Percentiles rank a stretch among this genome's conserved stretches.
Evolutionary conservation across 2,329 filamentous ascomycete species (phyloP).

Genomic region (Colletotrichum zoysiae): DNA sequence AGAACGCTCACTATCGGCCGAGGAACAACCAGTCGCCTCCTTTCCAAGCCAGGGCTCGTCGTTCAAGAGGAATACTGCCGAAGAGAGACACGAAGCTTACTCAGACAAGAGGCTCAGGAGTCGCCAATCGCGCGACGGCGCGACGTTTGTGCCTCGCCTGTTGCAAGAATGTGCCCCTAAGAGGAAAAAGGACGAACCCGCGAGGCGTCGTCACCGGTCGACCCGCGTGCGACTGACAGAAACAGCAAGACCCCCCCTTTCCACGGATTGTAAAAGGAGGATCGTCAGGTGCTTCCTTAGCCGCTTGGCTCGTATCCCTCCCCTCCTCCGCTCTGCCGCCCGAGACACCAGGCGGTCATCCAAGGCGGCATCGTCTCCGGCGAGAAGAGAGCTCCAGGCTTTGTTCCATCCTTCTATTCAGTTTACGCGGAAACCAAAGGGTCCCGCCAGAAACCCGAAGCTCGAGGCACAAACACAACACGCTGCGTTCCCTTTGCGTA

Average conservation of each 20-base stretch:
- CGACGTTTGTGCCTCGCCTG: neutral
- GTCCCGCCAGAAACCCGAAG: neutral
- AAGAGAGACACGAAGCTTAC: neutral
- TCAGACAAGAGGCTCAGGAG: neutral
- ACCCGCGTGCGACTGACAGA: neutral
- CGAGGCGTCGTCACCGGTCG: too few species aligned
- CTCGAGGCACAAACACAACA: neutral
- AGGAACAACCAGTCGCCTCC: neutral
- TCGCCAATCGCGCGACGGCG: neutral
- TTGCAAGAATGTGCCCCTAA: neutral
- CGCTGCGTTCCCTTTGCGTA: neutral
- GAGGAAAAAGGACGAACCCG: neutral
- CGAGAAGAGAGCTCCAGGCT: neutral
- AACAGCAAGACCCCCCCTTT: neutral
- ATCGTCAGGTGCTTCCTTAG: neutral
- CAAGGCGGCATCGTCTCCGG: neutral
- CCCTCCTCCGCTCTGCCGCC: neutral
- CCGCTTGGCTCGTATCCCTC: neutral
- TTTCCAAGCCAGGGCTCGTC: neutral
- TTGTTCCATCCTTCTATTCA: neutral
- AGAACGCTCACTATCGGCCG: neutral
- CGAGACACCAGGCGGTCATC: neutral
- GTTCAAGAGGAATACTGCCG: neutral
- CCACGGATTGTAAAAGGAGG: neutral
- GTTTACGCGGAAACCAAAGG: neutral